A percentile compares a stretch with the other conserved stretches of the same genome.
These are phyloP conservation scores for Bigelowiella natans DNA, from an alignment of 78 protist species.

Conservation along the genomic window DNA sequence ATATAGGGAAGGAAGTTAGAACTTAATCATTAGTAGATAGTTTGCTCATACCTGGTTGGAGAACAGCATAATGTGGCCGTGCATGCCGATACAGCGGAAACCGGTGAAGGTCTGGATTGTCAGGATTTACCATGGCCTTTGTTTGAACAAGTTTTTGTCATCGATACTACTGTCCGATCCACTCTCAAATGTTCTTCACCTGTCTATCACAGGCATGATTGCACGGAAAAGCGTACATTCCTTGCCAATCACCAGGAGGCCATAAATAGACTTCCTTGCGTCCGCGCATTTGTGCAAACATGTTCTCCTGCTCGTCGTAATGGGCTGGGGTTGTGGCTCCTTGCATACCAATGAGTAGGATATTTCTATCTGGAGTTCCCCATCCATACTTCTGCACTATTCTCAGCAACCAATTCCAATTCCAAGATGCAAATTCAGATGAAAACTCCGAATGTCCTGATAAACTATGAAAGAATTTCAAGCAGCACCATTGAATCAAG, in stretches of 20 bases:
- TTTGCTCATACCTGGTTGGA: background rate
- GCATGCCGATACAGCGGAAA: conserved; percentile 1
- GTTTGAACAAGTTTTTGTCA: background rate
- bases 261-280: background rate
- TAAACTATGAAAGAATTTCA: background rate
- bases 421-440: background rate
- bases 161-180: background rate
- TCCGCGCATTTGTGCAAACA: conserved; percentile 22
- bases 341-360: background rate
- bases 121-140: background rate
- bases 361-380: conserved; percentile 1
- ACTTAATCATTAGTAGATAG: background rate
- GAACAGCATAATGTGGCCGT: background rate
- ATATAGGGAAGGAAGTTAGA: background rate
- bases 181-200: background rate
- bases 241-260: background rate
- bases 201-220: conserved; percentile 25
- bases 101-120: conserved; percentile 6
- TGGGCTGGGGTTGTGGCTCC: conserved; percentile 14
- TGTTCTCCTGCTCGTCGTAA: conserved; percentile 29
- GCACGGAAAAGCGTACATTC: conserved; percentile 19
- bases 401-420: background rate
- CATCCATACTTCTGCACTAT: background rate
- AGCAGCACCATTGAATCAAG: background rate
- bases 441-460: background rate